Evolutionary conservation across 345 rosid species (phyloP).

Genomic region (Citrus inodora): DNA sequence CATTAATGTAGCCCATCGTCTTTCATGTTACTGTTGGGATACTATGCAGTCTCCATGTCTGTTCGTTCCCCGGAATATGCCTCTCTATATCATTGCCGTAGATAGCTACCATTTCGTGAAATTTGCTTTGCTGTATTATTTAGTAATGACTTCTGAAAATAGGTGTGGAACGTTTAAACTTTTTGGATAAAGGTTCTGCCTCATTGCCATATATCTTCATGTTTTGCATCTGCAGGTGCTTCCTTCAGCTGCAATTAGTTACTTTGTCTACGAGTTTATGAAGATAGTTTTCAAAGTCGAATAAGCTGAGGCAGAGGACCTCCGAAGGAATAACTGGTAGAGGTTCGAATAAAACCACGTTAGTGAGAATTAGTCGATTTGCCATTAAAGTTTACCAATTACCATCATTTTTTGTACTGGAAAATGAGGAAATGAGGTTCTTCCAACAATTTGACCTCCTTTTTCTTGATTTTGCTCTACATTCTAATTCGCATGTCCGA

Average conservation of each 20-base stretch:
- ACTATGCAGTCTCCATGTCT: too few species aligned
- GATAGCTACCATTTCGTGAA: neutral
- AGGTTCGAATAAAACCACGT: constrained; percentile 19
- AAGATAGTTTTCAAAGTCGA: constrained; percentile 76
- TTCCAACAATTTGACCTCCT: neutral
- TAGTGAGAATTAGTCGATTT: constrained; percentile 15
- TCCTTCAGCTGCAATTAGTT: constrained; percentile 83
- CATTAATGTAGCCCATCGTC: neutral
- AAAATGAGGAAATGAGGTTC: constrained; percentile 1
- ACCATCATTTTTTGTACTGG: constrained; percentile 7
- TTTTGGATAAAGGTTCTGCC: constrained; percentile 1
- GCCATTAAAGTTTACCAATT: constrained; percentile 10
- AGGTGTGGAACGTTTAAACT: neutral
- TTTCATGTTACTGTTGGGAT: neutral
- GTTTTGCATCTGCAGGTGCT: constrained; percentile 56
- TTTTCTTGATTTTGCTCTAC: constrained; percentile 8
- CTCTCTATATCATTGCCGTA: neutral
- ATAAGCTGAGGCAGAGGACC: constrained; percentile 27
- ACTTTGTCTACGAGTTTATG: constrained; percentile 82
- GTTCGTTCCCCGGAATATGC: neutral
- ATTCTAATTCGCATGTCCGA: neutral
- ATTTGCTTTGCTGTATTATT: neutral
- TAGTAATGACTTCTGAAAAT: neutral
- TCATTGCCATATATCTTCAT: constrained; percentile 4
- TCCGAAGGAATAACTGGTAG: constrained; percentile 9